Percentiles rank a stretch among this genome's conserved stretches.
Conservation (phyloP, 257 asterid genomes). For the Lantana camara region DNA sequence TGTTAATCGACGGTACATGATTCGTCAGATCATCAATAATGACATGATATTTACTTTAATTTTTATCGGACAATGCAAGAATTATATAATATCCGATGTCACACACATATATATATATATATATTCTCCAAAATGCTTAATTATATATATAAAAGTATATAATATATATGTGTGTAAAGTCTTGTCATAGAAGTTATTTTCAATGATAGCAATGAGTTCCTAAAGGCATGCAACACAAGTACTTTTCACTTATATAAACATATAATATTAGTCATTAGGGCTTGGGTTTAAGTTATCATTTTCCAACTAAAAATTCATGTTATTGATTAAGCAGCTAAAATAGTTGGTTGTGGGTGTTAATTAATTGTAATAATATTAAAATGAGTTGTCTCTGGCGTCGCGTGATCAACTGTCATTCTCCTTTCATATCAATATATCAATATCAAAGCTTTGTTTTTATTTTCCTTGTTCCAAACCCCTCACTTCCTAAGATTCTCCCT, state of each 20-base stretch:
- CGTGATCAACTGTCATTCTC: conserved; percentile 53
- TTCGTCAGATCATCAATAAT: too few species aligned
- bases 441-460: conserved; percentile 41
- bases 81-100: too few species aligned
- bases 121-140: too few species aligned
- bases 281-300: neutral
- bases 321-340: neutral
- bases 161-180: too few species aligned
- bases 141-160: too few species aligned
- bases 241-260: neutral
- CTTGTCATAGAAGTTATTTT: neutral
- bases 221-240: neutral
- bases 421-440: conserved; percentile 47
- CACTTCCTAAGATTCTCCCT: conserved; percentile 66
- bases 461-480: conserved; percentile 28
- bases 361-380: too few species aligned
- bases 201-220: neutral
- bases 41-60: too few species aligned
- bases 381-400: neutral
- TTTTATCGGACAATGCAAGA: too few species aligned
- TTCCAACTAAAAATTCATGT: neutral
- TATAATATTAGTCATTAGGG: too few species aligned
- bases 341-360: conserved; percentile 18
- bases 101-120: too few species aligned
- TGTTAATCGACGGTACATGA: too few species aligned